Conservation (phyloP, 495 filamentous ascomycete genomes). For the Extremus antarcticus region DNA sequence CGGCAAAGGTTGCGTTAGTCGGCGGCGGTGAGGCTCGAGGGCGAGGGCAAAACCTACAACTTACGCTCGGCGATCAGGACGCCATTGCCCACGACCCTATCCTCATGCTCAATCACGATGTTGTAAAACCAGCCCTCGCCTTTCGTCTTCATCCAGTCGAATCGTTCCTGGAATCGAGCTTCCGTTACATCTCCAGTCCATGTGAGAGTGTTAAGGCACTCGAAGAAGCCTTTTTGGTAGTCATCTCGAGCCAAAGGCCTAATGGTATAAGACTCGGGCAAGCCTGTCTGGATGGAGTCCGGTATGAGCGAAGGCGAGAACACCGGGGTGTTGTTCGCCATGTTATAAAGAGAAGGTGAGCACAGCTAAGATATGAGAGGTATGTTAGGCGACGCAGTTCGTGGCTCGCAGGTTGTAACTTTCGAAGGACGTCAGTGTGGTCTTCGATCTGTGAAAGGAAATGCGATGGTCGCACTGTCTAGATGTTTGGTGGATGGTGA, state of each 20-base stretch:
- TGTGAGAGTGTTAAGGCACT: neutral
- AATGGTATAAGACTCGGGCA: neutral
- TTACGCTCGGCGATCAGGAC: neutral
- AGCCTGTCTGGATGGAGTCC: neutral
- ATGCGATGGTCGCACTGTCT: too few species aligned
- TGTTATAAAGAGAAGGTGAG: neutral
- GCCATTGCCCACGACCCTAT: neutral
- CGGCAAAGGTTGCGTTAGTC: too few species aligned
- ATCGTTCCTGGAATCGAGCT: neutral
- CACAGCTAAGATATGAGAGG: too few species aligned
- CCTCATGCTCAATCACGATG: neutral
- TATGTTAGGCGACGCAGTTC: too few species aligned
- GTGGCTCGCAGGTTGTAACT: too few species aligned
- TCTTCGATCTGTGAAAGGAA: too few species aligned
- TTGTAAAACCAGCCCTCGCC: neutral
- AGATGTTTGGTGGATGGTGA: too few species aligned
- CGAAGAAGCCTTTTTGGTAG: neutral
- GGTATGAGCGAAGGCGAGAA: neutral
- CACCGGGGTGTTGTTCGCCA: neutral
- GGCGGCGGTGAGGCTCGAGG: neutral
- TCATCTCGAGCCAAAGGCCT: neutral
- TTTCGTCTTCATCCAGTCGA: neutral
- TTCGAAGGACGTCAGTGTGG: too few species aligned
- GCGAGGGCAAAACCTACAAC: neutral
- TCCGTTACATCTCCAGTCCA: neutral